These are phyloP conservation scores for Cryptococcus neoformans DNA, from an alignment of 1,284 basidiomycete genomes.

Conservation along the genomic window DNA sequence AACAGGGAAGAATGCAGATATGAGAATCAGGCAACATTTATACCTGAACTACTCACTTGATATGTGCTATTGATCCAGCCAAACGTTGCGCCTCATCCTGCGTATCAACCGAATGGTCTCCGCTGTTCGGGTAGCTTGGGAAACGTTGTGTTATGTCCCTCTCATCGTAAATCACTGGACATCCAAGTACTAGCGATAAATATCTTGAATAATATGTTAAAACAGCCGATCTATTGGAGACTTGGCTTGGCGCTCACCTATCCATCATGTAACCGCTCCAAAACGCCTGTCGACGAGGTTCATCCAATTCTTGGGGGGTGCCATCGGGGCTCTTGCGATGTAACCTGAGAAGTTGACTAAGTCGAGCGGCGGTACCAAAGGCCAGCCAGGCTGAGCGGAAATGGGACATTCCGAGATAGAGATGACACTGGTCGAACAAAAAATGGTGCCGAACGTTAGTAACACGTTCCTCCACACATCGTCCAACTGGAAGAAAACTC, in stretches of 20 bases:
- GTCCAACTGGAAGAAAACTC: not conserved
- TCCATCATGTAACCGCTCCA: conserved; percentile 6
- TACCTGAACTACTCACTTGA: not conserved
- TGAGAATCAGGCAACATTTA: not conserved
- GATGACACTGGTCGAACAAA: not conserved
- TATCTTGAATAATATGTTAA: not conserved
- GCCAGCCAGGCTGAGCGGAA: conserved; percentile 2
- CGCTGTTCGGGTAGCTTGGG: not conserved
- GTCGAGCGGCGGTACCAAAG: not conserved
- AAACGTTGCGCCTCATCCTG: not conserved
- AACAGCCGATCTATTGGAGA: not conserved
- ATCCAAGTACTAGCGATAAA: conserved; percentile 1
- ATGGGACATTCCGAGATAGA: conserved; percentile 3
- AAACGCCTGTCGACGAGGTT: not conserved
- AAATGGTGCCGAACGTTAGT: not conserved
- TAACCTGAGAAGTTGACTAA: not conserved
- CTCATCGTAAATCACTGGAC: conserved; percentile 2
- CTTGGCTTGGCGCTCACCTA: not conserved
- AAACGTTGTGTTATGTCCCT: conserved; percentile 1
- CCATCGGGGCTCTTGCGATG: not conserved
- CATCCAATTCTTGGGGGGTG: not conserved
- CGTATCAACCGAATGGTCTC: not conserved
- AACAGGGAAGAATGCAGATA: too few species aligned
- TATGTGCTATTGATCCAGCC: conserved; percentile 1
- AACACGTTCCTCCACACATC: not conserved